These are phyloP conservation scores for Coleophoma eucalyptorum DNA, from an alignment of 2,329 filamentous ascomycete genomes.

Conservation along the genomic window DNA sequence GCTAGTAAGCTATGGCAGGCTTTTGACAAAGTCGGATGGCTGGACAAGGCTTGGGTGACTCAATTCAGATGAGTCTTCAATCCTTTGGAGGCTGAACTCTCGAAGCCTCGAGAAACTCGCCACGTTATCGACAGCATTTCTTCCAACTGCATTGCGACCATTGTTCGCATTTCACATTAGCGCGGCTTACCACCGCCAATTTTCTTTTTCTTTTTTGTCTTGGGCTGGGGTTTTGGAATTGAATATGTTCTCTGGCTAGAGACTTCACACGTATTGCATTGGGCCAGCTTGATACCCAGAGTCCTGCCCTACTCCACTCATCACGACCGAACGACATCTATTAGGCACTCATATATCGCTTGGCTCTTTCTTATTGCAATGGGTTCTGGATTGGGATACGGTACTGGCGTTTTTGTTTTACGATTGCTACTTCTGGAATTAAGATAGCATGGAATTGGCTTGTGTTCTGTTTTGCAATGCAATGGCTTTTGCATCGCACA, in stretches of 20 bases:
- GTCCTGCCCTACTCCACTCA: slow-evolving; percentile 25
- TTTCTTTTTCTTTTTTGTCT: slow-evolving; percentile 16
- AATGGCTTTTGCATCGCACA: too few species aligned
- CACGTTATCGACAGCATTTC: slow-evolving; percentile 1
- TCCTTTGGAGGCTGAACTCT: too few species aligned
- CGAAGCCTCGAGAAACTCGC: too few species aligned
- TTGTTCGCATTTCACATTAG: slow-evolving; percentile 16
- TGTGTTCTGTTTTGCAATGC: too few species aligned
- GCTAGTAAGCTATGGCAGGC: slow-evolving; percentile 88
- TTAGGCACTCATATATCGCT: too few species aligned
- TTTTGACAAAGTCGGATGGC: slow-evolving; percentile 84
- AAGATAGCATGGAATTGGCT: too few species aligned
- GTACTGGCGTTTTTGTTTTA: too few species aligned
- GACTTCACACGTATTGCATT: slow-evolving; percentile 19
- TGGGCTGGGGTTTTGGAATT: slow-evolving; percentile 9
- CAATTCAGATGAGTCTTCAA: too few species aligned
- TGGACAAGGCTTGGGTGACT: slow-evolving; percentile 34
- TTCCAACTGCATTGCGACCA: slow-evolving; percentile 17
- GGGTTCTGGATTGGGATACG: too few species aligned
- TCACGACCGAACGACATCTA: too few species aligned
- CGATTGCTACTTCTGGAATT: too few species aligned
- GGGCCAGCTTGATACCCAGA: slow-evolving; percentile 25
- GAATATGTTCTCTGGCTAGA: slow-evolving; percentile 5
- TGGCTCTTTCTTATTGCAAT: too few species aligned
- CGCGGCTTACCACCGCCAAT: slow-evolving; percentile 7